Percentiles rank a stretch among this genome's conserved stretches.
Evolutionary conservation across 768 basidiomycete genomes (phyloP).

Genomic region (Leccinum disarticulatum): DNA sequence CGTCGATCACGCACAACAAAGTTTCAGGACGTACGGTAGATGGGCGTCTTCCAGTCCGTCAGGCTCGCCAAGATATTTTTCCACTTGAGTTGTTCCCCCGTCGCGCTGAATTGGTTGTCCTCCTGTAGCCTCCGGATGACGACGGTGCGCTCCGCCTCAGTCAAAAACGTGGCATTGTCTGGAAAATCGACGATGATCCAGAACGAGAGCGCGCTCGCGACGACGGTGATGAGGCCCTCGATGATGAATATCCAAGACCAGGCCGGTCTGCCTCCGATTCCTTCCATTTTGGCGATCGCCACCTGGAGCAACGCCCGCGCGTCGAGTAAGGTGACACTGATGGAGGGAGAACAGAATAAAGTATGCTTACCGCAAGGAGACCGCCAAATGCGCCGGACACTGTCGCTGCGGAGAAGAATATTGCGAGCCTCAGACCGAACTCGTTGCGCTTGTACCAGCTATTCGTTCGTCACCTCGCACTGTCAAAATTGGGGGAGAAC

Average conservation of each 20-base stretch:
- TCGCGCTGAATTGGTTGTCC: conserved; percentile 72
- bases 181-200: conserved; percentile 85
- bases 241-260: conserved; percentile 79
- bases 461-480: conserved; percentile 8
- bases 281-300: conserved; percentile 71
- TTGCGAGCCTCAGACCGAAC: conserved; percentile 61
- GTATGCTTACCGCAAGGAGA: conserved; percentile 55
- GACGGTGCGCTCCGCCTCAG: conserved; percentile 63
- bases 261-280: conserved; percentile 62
- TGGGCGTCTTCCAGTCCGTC: conserved; percentile 50
- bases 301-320: conserved; percentile 27
- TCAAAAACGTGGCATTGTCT: conserved; percentile 74
- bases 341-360: not conserved
- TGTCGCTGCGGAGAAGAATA: conserved; percentile 79
- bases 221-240: conserved; percentile 64
- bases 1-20: not conserved
- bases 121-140: conserved; percentile 65
- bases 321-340: not conserved
- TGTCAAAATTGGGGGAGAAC: conserved; percentile 35
- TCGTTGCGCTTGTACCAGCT: conserved; percentile 72
- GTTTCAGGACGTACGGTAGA: not conserved
- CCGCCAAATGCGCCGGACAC: conserved; percentile 81
- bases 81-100: conserved; percentile 58
- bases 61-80: conserved; percentile 60
- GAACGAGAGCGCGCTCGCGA: conserved; percentile 64